phyloP scores from a whole-genome alignment of 192 early-diverging fungal species.

The Kappamyces sp. region DNA sequence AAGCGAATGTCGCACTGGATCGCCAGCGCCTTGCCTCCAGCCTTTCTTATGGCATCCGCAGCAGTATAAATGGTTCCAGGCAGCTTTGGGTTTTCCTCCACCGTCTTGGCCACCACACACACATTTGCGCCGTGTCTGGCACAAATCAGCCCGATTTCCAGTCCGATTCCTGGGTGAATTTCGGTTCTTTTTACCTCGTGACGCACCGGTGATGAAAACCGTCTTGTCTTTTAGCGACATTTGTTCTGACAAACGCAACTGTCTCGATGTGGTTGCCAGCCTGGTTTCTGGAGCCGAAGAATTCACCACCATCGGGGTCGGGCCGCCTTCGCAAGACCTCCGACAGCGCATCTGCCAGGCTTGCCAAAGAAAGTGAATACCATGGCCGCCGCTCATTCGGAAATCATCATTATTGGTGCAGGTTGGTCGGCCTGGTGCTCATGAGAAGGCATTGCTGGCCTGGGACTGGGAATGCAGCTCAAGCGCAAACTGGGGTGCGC shows the following conservation, averaged over 20 bases:
- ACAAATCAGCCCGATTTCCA: constrained; percentile 62
- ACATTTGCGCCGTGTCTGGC: constrained; percentile 61
- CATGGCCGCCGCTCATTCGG: not conserved
- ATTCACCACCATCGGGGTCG: no score
- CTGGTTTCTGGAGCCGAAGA: no score
- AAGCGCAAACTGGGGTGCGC: not conserved
- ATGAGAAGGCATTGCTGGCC: not conserved
- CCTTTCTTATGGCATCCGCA: constrained; percentile 64
- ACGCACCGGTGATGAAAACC: not conserved
- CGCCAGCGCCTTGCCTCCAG: constrained; percentile 69
- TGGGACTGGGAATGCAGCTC: not conserved
- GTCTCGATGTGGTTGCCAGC: no score
- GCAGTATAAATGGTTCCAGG: constrained; percentile 79
- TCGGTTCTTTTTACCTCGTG: constrained; percentile 29
- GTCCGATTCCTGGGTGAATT: constrained; percentile 40
- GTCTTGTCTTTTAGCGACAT: not conserved
- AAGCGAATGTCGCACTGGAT: constrained; percentile 79
- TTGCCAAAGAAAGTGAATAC: no score
- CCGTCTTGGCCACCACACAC: constrained; percentile 68
- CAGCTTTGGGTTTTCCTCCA: constrained; percentile 62
- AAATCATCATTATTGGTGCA: constrained; percentile 12
- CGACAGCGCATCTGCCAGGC: no score
- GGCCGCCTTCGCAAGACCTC: no score
- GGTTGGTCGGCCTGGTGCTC: not conserved
- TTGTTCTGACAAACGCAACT: not conserved